Base-by-base conservation (phyloP, 805 yeast genomes). In the Myxozyma vanderwaltii region DNA sequence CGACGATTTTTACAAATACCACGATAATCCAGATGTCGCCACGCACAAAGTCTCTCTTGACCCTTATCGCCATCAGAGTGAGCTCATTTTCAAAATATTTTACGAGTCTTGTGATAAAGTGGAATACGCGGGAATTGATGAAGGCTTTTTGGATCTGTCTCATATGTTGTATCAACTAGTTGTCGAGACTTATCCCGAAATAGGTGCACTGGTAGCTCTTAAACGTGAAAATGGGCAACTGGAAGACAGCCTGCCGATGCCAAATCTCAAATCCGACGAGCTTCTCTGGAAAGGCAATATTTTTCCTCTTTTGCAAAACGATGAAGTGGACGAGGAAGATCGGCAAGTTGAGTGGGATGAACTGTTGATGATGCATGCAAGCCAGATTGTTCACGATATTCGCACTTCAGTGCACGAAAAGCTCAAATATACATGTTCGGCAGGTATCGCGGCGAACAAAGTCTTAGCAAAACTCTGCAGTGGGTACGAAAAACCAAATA, bases 111-210 rank as follows among this genome's bases (percentile, higher is more conserved):
- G 92, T 69, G 86, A 83, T 58, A 67, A 79, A 15, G 89, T 90
- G 0, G 96, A 94, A 71, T 91, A 91, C 74, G 98, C 97, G 0
- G 90, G 97, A 74, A 94, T 91, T 19, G 99, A 94, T 74, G 99
- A 94, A 74, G 85, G 91, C 50, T 94, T 87, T 70, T 64, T 94
- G 65, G 97, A 94, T 73, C 72, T 94, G 41, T 96, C 97, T 0
- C 75, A 87, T 39, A 65, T 82, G 24, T 82, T 89, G 0, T 79
- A 81, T 66, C 59, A 70, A 1, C 74, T 70, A 51, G 71, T 84
- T 10, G 47, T 78, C 1, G 74, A 73, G 12, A 39, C 72, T 1
- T 81, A 81, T 51, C 92, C 95, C 0, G 68, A 74, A 6, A 61
- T 85, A 8, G 45, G 19, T 13, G 51, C 54, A 31, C 27, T 43